Evolutionary conservation across 176 grass and related monocot species (phyloP).

Genomic region (Raddia distichophylla): DNA sequence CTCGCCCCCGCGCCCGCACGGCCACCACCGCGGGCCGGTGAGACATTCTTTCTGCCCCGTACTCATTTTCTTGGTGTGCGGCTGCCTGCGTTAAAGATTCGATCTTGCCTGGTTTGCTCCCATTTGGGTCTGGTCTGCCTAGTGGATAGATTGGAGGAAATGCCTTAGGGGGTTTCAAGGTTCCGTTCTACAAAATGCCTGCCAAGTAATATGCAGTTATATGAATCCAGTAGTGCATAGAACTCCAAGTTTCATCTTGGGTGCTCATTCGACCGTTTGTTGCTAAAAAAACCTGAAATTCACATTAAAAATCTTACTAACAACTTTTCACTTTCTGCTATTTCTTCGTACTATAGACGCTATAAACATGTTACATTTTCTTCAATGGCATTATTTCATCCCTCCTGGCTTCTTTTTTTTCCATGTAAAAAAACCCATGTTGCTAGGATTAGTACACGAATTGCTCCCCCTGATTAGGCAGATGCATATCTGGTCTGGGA

Average conservation of each 20-base stretch:
- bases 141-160: conserved; percentile 6
- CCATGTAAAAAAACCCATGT: background rate
- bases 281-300: background rate
- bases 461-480: background rate
- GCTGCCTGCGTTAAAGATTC: background rate
- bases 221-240: background rate
- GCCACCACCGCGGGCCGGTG: conserved; percentile 8
- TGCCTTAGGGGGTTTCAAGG: conserved; percentile 1
- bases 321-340: background rate
- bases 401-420: background rate
- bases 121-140: conserved; percentile 20
- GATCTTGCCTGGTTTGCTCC: background rate
- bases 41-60: background rate
- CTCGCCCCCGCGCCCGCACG: background rate
- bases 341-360: background rate
- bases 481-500: background rate
- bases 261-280: background rate
- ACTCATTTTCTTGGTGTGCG: background rate
- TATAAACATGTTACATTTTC: background rate
- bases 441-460: conserved; percentile 5
- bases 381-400: background rate
- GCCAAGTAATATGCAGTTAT: background rate
- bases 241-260: background rate
- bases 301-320: conserved; percentile 15
- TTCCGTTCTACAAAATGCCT: conserved; percentile 34